Evolutionary conservation across 2,329 filamentous ascomycete species (phyloP).

Genomic region (Knoxdaviesia capensis): DNA sequence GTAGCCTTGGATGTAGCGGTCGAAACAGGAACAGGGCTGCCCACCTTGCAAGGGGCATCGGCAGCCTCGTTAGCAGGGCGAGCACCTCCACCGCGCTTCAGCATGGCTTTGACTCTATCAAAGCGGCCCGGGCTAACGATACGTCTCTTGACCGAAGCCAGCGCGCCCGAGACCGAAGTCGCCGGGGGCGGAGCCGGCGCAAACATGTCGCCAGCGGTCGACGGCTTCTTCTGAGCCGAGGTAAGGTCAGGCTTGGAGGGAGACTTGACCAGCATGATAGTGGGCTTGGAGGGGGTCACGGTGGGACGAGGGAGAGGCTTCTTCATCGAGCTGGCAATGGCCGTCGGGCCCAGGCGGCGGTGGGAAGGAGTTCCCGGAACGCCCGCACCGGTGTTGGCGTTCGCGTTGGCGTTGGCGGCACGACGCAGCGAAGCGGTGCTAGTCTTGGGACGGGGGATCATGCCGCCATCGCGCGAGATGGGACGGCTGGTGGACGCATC

Average conservation of each 20-base stretch:
- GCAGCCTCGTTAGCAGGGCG: no score
- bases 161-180: no score
- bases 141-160: no score
- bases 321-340: conserved; percentile 27
- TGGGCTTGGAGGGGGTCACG: conserved; percentile 22
- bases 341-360: no score
- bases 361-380: conserved; percentile 15
- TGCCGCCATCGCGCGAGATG: conserved; percentile 27
- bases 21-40: conserved; percentile 24
- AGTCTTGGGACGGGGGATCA: conserved; percentile 27
- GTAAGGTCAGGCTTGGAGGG: conserved; percentile 24
- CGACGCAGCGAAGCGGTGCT: conserved; percentile 7
- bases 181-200: no score
- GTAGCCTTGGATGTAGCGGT: conserved; percentile 11
- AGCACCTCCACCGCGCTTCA: no score
- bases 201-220: conserved; percentile 28
- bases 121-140: conserved; percentile 30
- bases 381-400: conserved; percentile 1
- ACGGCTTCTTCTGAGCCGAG: conserved; percentile 26
- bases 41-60: conserved; percentile 16
- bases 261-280: conserved; percentile 16
- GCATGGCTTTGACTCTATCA: conserved; percentile 37
- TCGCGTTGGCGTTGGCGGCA: neutral
- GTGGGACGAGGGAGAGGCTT: conserved; percentile 56
- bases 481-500: conserved; percentile 49